Base-by-base conservation (phyloP, 2,329 filamentous ascomycete genomes). In the Paramyrothecium sp. region DNA sequence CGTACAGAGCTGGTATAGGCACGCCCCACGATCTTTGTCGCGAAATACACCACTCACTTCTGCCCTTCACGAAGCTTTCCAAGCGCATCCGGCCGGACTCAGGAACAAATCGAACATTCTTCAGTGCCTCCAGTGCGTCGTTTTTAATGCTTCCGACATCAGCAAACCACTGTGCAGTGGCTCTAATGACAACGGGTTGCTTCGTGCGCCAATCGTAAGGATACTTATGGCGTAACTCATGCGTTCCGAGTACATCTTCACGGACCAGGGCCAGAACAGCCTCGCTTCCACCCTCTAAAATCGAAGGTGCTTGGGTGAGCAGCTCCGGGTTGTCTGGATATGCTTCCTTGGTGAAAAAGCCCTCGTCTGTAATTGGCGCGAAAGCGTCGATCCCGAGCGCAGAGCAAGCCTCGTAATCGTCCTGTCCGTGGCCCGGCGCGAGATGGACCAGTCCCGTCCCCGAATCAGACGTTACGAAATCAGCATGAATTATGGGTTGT, bases 131-230 rank as follows among this genome's bases (percentile, higher is more conserved):
- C 22, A 97, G 76, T 1, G 93, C 91, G 33, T 84, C 80, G 2
- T 84, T 78, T 65, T 96, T 96, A 72, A 98, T 94, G 53, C 82
- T 85, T 16, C 83, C 91, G 2, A 97, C 91, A 71, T 98, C 91
- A 12, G 95, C 92, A 69, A 99, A 99, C 95, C 95, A 99, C 74
- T 99, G 95, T 41, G 93, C 91, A 0, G 96, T 99, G 3, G 95
- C 94, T 62, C 95, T 81, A 34, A 96, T 86, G 58, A 99, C 92
- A 53, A 99, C 88, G 1, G 95, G 95, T 63, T 90, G 82, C 74
- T 98, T 99, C 0, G 94, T 96, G 55, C 95, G 85, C 95, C 95
- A 99, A 74, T 99, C 95, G 65, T 98, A 97, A 0, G 95, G 95
- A 70, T 98, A 98, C 73, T 97, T 98, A 79, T 99, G 95, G 54